Conservation (phyloP, 2,329 filamentous ascomycete species). For the Epichloe festucae region DNA sequence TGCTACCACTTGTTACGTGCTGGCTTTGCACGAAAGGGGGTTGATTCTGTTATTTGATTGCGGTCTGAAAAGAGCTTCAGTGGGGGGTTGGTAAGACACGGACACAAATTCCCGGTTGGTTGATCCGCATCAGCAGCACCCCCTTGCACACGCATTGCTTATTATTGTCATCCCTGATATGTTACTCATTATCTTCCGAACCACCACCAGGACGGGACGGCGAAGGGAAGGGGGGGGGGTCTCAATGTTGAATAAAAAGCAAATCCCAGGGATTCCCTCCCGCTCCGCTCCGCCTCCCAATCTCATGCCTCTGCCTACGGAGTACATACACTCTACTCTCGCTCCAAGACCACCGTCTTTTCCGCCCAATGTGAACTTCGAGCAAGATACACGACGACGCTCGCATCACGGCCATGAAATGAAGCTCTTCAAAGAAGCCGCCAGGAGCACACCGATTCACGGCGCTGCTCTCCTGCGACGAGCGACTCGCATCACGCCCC, state of each 20-base stretch:
- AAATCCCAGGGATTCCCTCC: not conserved
- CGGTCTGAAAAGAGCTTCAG: no score
- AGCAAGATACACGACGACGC: not conserved
- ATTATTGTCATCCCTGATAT: not conserved
- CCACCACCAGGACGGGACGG: not conserved
- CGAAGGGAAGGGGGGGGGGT: not conserved
- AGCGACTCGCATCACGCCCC: not conserved
- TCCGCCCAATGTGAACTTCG: not conserved
- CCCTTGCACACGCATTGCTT: not conserved
- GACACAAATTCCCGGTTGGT: not conserved
- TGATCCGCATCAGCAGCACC: no score
- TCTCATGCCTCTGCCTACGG: no score
- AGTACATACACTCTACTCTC: not conserved
- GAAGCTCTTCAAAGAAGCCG: conserved; percentile 1
- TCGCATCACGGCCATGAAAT: not conserved
- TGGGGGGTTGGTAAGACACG: no score
- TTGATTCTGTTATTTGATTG: no score
- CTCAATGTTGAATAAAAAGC: not conserved
- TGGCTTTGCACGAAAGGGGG: no score
- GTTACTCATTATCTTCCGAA: not conserved
- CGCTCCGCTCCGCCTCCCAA: no score
- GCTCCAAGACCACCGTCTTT: not conserved
- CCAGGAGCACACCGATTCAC: not conserved
- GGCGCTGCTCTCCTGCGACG: not conserved
- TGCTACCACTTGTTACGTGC: no score